Evolutionary conservation across 2,329 filamentous ascomycete genomes (phyloP).

Genomic region (Botrytis fabae): DNA sequence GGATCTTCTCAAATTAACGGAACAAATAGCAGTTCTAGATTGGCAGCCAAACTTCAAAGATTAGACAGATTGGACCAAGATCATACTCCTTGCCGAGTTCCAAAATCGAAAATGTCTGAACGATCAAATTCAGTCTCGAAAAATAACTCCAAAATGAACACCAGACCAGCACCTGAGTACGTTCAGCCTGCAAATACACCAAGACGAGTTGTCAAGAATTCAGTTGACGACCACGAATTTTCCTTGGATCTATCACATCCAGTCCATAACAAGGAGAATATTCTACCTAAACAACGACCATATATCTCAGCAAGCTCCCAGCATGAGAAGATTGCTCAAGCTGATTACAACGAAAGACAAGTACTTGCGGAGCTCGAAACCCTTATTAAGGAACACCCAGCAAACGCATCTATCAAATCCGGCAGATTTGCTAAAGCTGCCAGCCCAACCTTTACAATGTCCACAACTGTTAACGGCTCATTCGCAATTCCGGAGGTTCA

Average conservation of each 20-base stretch:
- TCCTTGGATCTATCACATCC: constrained; percentile 5
- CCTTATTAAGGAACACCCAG: constrained; percentile 17
- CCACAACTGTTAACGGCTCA: constrained; percentile 13
- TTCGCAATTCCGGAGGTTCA: constrained; percentile 12
- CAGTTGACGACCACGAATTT: not conserved
- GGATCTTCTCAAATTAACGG: constrained; percentile 35
- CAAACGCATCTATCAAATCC: constrained; percentile 5
- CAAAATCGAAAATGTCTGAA: constrained; percentile 13
- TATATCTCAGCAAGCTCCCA: not conserved
- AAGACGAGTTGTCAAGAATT: constrained; percentile 20
- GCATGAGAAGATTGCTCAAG: constrained; percentile 4
- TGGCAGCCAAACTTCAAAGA: constrained; percentile 30
- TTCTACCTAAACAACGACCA: constrained; percentile 26
- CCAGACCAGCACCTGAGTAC: constrained; percentile 4
- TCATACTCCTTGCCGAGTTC: constrained; percentile 11
- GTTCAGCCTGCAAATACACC: constrained; percentile 18
- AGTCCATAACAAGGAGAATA: constrained; percentile 30
- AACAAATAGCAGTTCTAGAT: constrained; percentile 13
- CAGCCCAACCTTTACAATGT: constrained; percentile 18
- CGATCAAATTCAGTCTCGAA: constrained; percentile 7
- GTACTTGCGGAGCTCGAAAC: constrained; percentile 17
- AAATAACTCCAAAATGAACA: constrained; percentile 10
- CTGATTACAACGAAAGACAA: constrained; percentile 19
- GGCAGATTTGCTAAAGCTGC: constrained; percentile 9
- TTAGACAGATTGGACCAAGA: constrained; percentile 32